Conservation (phyloP, 1,139 yeast species). For the Nematodospora anomalae region DNA sequence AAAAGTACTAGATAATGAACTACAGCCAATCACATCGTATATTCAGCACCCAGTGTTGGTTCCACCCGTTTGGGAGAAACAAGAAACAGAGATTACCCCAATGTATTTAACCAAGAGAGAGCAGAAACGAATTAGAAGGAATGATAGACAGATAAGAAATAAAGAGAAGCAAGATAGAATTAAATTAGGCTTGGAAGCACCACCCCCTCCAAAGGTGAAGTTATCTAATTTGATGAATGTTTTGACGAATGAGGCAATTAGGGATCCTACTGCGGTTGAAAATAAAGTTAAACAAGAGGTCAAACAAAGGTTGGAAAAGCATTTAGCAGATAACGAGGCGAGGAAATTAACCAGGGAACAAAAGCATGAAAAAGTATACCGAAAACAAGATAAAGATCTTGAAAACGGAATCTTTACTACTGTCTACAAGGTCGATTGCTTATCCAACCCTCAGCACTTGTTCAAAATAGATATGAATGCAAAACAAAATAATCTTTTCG, state of each 20-base stretch:
- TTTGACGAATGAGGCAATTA: constrained; percentile 80
- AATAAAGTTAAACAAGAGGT: constrained; percentile 68
- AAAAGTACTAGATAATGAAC: constrained; percentile 36
- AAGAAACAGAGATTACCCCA: constrained; percentile 38
- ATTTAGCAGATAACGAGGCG: constrained; percentile 58
- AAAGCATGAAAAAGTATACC: constrained; percentile 47
- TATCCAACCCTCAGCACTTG: constrained; percentile 64
- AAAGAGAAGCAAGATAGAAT: constrained; percentile 78
- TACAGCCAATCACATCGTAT: constrained; percentile 56
- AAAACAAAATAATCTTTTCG: constrained; percentile 64
- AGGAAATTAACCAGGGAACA: constrained; percentile 65
- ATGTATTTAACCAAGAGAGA: constrained; percentile 76
- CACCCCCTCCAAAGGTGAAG: constrained; percentile 89
- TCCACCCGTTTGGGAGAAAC: constrained; percentile 54
- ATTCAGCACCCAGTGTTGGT: constrained; percentile 82
- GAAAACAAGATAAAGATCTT: constrained; percentile 46
- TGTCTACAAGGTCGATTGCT: constrained; percentile 56
- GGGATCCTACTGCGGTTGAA: constrained; percentile 89
- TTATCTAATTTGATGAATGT: constrained; percentile 82
- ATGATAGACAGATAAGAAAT: constrained; percentile 61
- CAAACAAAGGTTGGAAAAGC: constrained; percentile 59
- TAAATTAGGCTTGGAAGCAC: constrained; percentile 76
- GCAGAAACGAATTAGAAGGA: constrained; percentile 68
- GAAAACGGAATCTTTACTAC: constrained; percentile 53
- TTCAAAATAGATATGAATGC: constrained; percentile 81